These are phyloP conservation scores for Rhodotorula sp. DNA, from an alignment of 1,284 basidiomycete genomes.

Conservation along the genomic window DNA sequence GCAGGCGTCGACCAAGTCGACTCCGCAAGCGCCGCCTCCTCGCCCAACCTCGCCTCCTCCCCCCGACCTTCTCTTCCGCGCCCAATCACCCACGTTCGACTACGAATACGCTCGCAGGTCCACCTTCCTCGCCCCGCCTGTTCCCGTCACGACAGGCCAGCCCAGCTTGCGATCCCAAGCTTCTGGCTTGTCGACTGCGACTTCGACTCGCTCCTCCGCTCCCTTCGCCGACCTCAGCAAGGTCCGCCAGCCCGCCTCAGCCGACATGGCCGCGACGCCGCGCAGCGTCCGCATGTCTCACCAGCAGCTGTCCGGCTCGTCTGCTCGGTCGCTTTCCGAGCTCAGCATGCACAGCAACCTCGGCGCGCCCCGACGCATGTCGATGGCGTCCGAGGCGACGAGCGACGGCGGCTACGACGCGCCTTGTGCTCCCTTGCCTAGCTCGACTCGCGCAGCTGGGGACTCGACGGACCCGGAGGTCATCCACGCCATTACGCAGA, in stretches of 20 bases:
- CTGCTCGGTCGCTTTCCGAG: conserved; percentile 32
- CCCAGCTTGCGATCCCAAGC: conserved; percentile 15
- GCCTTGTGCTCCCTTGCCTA: conserved; percentile 2
- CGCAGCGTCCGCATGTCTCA: conserved; percentile 4
- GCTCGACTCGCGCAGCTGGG: conserved; percentile 17
- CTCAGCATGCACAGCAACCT: conserved; percentile 34
- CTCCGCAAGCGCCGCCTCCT: conserved; percentile 57
- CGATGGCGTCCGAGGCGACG: conserved; percentile 44
- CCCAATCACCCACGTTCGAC: conserved; percentile 73
- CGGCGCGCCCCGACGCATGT: conserved; percentile 31
- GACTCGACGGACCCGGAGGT: conserved; percentile 74
- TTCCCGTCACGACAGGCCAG: background rate
- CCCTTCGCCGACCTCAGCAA: conserved; percentile 14
- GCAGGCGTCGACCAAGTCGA: conserved; percentile 46
- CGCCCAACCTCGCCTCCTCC: conserved; percentile 85
- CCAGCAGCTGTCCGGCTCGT: conserved; percentile 18
- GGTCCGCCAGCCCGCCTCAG: conserved; percentile 9
- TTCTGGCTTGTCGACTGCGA: conserved; percentile 9
- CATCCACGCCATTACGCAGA: conserved; percentile 97
- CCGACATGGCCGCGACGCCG: conserved; percentile 22
- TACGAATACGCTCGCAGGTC: conserved; percentile 36
- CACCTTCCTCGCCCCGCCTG: conserved; percentile 23
- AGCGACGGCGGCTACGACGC: conserved; percentile 43
- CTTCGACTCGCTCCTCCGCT: background rate
- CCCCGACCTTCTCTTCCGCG: conserved; percentile 77